phyloP scores from a whole-genome alignment of 2,329 filamentous ascomycete genomes.

The Trichoderma sp. region DNA sequence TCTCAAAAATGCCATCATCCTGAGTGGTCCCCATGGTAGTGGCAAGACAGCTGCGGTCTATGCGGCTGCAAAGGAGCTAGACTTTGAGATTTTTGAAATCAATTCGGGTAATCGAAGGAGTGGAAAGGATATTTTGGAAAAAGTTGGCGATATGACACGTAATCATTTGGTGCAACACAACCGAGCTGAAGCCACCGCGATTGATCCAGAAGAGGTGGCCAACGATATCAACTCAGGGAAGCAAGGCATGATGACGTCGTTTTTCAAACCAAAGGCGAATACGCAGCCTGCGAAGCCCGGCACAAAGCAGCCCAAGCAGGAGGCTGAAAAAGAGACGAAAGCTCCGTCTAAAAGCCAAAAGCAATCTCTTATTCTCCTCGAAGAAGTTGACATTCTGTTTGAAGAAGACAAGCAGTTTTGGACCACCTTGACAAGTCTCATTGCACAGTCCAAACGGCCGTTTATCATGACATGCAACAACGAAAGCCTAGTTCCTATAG shows the following conservation, averaged over 20 bases:
- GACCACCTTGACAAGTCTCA: constrained; percentile 75
- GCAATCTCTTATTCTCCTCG: constrained; percentile 89
- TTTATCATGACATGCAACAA: constrained; percentile 96
- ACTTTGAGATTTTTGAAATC: constrained; percentile 93
- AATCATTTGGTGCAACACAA: constrained; percentile 79
- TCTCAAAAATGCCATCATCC: constrained; percentile 74
- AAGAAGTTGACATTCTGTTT: constrained; percentile 91
- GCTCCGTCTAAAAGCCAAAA: constrained; percentile 64
- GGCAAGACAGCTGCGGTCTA: constrained; percentile 94
- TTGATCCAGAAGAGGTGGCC: constrained; percentile 34
- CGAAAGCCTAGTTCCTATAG: constrained; percentile 75
- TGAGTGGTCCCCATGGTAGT: constrained; percentile 86
- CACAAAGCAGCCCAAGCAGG: constrained; percentile 30
- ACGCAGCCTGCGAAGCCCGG: constrained; percentile 32
- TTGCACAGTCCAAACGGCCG: constrained; percentile 82
- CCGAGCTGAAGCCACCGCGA: constrained; percentile 37
- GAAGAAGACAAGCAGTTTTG: constrained; percentile 97
- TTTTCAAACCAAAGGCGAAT: constrained; percentile 65
- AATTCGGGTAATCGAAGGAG: constrained; percentile 80
- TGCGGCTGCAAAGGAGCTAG: constrained; percentile 87
- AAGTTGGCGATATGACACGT: constrained; percentile 92
- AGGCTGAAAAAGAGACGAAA: constrained; percentile 35
- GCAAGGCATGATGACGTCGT: constrained; percentile 77
- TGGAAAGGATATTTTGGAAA: constrained; percentile 87
- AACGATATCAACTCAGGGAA: constrained; percentile 66